Conservation (phyloP, 345 rosid species). For the Aquilaria malaccensis region DNA sequence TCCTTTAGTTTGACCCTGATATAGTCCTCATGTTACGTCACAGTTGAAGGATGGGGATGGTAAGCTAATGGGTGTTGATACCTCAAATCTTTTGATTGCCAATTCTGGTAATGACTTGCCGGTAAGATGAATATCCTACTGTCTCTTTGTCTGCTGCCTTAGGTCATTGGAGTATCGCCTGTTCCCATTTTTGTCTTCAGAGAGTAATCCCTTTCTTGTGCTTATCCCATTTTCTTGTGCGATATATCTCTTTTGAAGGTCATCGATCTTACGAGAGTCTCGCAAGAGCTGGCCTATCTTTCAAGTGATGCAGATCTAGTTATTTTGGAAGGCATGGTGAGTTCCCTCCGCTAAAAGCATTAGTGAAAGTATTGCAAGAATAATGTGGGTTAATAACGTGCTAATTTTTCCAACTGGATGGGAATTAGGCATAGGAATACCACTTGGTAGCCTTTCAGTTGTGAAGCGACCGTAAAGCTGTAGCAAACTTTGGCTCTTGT, state of each 20-base stretch:
- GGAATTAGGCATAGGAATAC: too few relatives aligned
- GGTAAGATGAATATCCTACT: conserved; percentile 38
- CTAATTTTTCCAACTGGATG: neutral
- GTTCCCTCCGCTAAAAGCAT: conserved; percentile 14
- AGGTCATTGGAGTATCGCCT: too few relatives aligned
- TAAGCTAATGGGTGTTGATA: conserved; percentile 68
- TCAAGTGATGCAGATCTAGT: conserved; percentile 87
- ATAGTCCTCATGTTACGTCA: conserved; percentile 10
- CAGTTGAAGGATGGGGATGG: conserved; percentile 93
- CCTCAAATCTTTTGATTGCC: conserved; percentile 75
- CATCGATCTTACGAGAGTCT: conserved; percentile 86
- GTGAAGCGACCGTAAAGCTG: too few relatives aligned
- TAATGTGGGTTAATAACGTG: neutral
- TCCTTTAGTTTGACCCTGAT: conserved; percentile 22
- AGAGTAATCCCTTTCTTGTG: too few relatives aligned
- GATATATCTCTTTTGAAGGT: conserved; percentile 41
- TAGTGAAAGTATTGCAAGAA: neutral
- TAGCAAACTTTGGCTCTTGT: too few relatives aligned
- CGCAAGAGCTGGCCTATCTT: conserved; percentile 84
- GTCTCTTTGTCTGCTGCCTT: neutral
- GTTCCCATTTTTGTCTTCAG: too few relatives aligned
- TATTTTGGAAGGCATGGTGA: conserved; percentile 97
- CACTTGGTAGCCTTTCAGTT: too few relatives aligned
- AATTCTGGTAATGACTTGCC: conserved; percentile 98
- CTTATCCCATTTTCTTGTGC: neutral